Evolutionary conservation across 2,329 filamentous ascomycete genomes (phyloP).

Genomic region (Venturia carpophila): DNA sequence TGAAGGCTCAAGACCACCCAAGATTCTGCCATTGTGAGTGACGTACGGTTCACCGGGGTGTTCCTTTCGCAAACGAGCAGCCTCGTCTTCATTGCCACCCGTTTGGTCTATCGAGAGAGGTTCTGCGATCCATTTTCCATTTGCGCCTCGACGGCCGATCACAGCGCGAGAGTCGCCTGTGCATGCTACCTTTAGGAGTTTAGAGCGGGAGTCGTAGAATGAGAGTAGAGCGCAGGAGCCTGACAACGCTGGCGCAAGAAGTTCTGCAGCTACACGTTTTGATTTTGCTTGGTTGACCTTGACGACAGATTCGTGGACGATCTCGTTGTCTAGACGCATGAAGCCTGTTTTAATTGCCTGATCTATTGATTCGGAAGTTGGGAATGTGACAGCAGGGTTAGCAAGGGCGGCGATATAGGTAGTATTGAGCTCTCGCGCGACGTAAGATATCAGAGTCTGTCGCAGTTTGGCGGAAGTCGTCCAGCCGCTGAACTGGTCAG

Average conservation of each 20-base stretch:
- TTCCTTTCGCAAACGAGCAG: constrained; percentile 68
- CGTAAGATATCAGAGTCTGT: constrained; percentile 84
- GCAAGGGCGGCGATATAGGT: constrained; percentile 72
- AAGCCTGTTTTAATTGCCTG: constrained; percentile 90
- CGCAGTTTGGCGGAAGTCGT: constrained; percentile 94
- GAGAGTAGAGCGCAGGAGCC: constrained; percentile 95
- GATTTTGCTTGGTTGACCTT: constrained; percentile 85
- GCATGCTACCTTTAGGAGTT: constrained; percentile 85
- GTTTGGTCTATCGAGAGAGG: constrained; percentile 90
- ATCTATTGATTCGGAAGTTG: constrained; percentile 74
- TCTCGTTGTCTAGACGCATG: constrained; percentile 81
- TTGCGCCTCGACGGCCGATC: constrained; percentile 66
- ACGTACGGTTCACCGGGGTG: constrained; percentile 88
- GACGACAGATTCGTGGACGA: constrained; percentile 84
- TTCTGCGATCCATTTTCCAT: constrained; percentile 88
- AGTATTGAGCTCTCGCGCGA: constrained; percentile 83
- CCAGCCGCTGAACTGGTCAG: constrained; percentile 61
- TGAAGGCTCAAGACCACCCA: constrained; percentile 86
- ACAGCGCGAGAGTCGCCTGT: constrained; percentile 96
- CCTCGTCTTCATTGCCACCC: constrained; percentile 79
- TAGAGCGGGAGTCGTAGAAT: constrained; percentile 85
- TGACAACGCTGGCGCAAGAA: constrained; percentile 85
- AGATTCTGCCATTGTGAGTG: constrained; percentile 77
- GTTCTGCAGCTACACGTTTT: constrained; percentile 82
- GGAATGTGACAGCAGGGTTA: constrained; percentile 51